Conservation (phyloP, 2,329 filamentous ascomycete species). For the Seiridium cupressi region DNA sequence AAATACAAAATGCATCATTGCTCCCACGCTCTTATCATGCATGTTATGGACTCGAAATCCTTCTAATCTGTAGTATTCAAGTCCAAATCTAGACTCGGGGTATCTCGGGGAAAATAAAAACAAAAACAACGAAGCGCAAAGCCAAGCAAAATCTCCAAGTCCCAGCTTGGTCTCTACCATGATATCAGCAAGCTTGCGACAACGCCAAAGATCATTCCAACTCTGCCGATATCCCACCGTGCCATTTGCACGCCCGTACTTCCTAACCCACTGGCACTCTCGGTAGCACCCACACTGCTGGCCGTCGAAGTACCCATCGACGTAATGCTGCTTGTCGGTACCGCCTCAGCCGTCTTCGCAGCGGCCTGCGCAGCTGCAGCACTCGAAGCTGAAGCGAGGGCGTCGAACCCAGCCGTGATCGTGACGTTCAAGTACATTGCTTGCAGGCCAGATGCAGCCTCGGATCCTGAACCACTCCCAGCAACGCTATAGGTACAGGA, state of each 20-base stretch:
- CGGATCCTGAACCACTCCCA: background rate
- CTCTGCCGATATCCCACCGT: background rate
- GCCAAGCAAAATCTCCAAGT: no score
- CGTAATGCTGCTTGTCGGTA: background rate
- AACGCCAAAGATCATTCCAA: background rate
- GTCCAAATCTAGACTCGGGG: no score
- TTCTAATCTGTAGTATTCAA: no score
- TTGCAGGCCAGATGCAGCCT: background rate
- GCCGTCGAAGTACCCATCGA: background rate
- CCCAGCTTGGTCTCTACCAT: background rate
- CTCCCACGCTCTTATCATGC: no score
- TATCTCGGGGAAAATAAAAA: no score
- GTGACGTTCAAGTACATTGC: constrained; percentile 1
- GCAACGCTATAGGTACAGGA: background rate
- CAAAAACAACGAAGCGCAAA: no score
- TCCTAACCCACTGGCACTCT: background rate
- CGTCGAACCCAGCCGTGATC: constrained; percentile 3
- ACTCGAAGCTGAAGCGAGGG: background rate
- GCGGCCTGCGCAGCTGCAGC: background rate
- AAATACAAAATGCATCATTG: background rate
- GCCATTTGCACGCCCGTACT: background rate
- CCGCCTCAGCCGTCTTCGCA: background rate
- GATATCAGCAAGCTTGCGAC: background rate
- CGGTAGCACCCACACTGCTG: background rate
- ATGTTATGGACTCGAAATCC: no score